A percentile compares a stretch with the other conserved stretches of the same genome.
Conservation (phyloP, 345 rosid genomes). For the Dimocarpus longan region DNA sequence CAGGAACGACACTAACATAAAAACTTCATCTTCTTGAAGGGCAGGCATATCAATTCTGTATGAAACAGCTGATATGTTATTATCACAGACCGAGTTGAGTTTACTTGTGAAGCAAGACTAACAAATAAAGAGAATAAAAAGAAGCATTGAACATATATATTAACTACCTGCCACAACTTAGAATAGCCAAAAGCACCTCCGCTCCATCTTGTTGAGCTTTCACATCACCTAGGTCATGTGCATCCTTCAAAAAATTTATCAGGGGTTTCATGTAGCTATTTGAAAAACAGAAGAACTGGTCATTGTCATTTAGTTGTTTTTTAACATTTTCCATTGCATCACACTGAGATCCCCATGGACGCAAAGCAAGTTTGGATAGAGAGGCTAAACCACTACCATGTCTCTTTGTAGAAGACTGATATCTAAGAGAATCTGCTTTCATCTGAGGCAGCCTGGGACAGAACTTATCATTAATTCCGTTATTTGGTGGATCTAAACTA, state of each 20-base stretch:
- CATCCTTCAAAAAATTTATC: slow-evolving; percentile 39
- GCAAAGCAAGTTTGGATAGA: slow-evolving; percentile 24
- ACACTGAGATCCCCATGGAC: slow-evolving; percentile 41
- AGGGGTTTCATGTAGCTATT: slow-evolving; percentile 24
- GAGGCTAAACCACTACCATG: slow-evolving; percentile 10
- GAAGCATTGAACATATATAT: background rate
- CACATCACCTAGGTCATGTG: slow-evolving; percentile 26
- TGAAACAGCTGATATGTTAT: slow-evolving; percentile 5
- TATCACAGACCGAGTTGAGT: background rate
- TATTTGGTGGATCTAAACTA: slow-evolving; percentile 6
- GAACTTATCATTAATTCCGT: background rate
- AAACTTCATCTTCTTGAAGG: slow-evolving; percentile 33
- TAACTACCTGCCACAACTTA: slow-evolving; percentile 34
- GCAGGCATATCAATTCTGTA: slow-evolving; percentile 32
- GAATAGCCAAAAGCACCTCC: slow-evolving; percentile 37
- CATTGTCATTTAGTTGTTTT: slow-evolving; percentile 22
- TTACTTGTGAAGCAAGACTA: background rate
- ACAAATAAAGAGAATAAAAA: background rate
- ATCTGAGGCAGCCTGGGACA: slow-evolving; percentile 7
- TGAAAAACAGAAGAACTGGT: slow-evolving; percentile 12
- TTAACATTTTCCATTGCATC: slow-evolving; percentile 34
- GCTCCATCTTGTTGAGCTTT: slow-evolving; percentile 37
- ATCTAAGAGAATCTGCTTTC: slow-evolving; percentile 7
- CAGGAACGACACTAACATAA: slow-evolving; percentile 29
- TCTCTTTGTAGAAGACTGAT: slow-evolving; percentile 2